These are phyloP conservation scores for Paracoccidioides lutzii DNA, from an alignment of 2,329 filamentous ascomycete genomes.

Conservation along the genomic window DNA sequence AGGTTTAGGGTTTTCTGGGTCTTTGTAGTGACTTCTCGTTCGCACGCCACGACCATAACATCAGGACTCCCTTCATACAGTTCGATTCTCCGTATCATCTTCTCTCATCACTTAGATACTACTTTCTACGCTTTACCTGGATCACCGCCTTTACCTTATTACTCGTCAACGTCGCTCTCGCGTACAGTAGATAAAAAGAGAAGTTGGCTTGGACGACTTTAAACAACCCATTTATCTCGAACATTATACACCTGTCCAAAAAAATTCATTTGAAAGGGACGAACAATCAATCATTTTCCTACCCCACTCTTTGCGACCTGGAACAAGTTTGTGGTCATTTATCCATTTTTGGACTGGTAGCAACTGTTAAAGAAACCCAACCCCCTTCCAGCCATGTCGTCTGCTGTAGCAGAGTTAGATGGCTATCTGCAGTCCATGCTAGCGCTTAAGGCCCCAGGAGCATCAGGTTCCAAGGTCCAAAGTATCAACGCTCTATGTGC, in stretches of 20 bases:
- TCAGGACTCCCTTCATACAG: not conserved
- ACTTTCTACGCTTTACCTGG: not conserved
- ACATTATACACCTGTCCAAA: too few relatives aligned
- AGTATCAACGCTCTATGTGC: conserved; percentile 79
- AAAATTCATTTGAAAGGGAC: not conserved
- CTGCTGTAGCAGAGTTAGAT: conserved; percentile 83
- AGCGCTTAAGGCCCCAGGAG: conserved; percentile 78
- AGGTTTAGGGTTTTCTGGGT: not conserved
- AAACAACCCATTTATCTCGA: not conserved
- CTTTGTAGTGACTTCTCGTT: conserved; percentile 4
- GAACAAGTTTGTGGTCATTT: conserved; percentile 3
- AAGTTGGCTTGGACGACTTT: not conserved
- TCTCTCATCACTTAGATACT: not conserved
- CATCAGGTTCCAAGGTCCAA: conserved; percentile 83
- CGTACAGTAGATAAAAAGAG: not conserved
- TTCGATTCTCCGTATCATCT: not conserved
- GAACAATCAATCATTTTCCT: not conserved
- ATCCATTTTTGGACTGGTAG: conserved; percentile 4
- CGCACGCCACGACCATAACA: not conserved
- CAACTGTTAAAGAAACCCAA: not conserved
- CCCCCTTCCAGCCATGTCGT: conserved; percentile 46
- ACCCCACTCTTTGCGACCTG: not conserved
- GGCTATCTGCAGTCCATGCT: conserved; percentile 84
- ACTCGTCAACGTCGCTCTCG: not conserved
- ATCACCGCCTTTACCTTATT: not conserved